Percentiles rank a stretch among this genome's conserved stretches.
These are phyloP conservation scores for Erodium texanum DNA, from an alignment of 441 rosid species.

Conservation along the genomic window DNA sequence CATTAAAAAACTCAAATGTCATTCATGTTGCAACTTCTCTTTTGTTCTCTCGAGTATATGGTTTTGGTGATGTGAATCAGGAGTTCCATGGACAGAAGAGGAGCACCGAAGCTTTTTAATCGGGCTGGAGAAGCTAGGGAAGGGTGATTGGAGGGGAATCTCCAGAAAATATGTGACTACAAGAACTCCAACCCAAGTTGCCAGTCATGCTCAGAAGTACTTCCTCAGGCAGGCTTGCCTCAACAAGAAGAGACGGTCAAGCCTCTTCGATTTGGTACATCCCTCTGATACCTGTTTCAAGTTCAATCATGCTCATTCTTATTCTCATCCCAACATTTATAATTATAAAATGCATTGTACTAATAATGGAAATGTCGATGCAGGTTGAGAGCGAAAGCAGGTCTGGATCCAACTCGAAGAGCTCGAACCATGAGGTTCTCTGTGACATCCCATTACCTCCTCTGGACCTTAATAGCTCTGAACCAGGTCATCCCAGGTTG, in stretches of 20 bases:
- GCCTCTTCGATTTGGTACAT: constrained; percentile 69
- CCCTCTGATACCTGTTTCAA: too few relatives aligned
- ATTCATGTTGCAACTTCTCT: background rate
- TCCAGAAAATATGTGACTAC: constrained; percentile 64
- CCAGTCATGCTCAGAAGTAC: constrained; percentile 86
- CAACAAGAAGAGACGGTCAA: constrained; percentile 65
- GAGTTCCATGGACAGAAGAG: constrained; percentile 85
- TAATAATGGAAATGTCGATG: too few relatives aligned
- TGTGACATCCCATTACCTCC: too few relatives aligned
- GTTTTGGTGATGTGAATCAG: constrained; percentile 21
- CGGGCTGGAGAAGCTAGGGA: constrained; percentile 78
- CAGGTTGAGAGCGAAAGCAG: constrained; percentile 18
- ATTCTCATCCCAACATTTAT: too few relatives aligned
- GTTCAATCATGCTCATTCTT: too few relatives aligned
- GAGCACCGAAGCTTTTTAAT: constrained; percentile 57
- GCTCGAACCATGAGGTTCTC: background rate
- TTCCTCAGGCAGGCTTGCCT: constrained; percentile 61
- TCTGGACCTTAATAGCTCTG: background rate
- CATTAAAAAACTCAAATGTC: background rate
- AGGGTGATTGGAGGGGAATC: constrained; percentile 93
- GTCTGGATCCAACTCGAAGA: too few relatives aligned
- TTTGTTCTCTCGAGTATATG: background rate
- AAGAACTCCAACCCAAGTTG: constrained; percentile 90
- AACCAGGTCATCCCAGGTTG: constrained; percentile 4
- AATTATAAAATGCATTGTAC: too few relatives aligned